These are phyloP conservation scores for Clavispora phyllophila DNA, from an alignment of 805 yeast species.

Conservation along the genomic window DNA sequence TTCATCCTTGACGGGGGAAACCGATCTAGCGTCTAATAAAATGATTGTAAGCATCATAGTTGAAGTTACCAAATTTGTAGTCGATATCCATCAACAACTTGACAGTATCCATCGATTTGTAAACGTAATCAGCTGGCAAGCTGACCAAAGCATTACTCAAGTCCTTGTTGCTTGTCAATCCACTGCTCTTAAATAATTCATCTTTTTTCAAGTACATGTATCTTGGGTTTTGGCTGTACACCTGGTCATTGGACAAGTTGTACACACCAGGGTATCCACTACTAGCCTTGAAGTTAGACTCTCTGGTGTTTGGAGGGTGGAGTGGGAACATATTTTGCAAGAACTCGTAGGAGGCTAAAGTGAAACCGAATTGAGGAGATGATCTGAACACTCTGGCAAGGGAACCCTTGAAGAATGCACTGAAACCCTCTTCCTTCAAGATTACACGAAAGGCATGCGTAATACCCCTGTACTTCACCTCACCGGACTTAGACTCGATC, in stretches of 20 bases:
- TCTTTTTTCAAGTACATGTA: slow-evolving; percentile 32
- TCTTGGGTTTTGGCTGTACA: slow-evolving; percentile 34
- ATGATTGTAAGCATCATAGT: slow-evolving; percentile 42
- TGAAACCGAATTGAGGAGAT: slow-evolving; percentile 96
- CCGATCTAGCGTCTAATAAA: slow-evolving; percentile 20
- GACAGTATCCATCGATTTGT: slow-evolving; percentile 57
- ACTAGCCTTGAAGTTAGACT: slow-evolving; percentile 39
- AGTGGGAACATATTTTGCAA: slow-evolving; percentile 77
- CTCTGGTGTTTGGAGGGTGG: slow-evolving; percentile 43
- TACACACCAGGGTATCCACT: slow-evolving; percentile 44
- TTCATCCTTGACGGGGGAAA: slow-evolving; percentile 1
- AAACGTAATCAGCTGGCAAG: slow-evolving; percentile 42
- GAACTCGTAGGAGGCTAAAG: slow-evolving; percentile 93
- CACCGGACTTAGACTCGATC: slow-evolving; percentile 73
- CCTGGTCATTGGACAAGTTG: slow-evolving; percentile 36
- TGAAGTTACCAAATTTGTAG: slow-evolving; percentile 54
- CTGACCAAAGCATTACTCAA: slow-evolving; percentile 36
- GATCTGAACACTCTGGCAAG: slow-evolving; percentile 91
- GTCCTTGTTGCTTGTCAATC: slow-evolving; percentile 21
- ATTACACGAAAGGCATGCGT: slow-evolving; percentile 72
- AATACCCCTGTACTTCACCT: slow-evolving; percentile 71
- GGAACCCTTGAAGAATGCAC: slow-evolving; percentile 94
- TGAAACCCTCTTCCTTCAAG: slow-evolving; percentile 72
- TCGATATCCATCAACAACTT: slow-evolving; percentile 60
- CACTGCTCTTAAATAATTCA: slow-evolving; percentile 32